These are phyloP conservation scores for Saccharomyces uvarum DNA, from an alignment of 1,139 yeast genomes.

Conservation along the genomic window DNA sequence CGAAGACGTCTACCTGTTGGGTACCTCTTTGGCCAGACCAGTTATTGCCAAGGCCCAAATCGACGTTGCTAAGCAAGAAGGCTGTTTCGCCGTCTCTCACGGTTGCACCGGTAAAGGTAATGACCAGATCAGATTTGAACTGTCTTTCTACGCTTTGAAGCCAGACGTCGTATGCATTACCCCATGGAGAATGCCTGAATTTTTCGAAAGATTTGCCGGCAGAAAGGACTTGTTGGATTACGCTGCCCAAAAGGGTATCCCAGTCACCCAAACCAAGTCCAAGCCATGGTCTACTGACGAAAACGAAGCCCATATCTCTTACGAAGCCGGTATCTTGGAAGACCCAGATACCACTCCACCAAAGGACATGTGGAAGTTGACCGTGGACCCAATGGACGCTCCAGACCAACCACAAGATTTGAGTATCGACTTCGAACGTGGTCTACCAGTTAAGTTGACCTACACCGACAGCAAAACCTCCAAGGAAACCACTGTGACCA, in stretches of 20 bases:
- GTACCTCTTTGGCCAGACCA: conserved; percentile 97
- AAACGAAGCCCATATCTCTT: conserved; percentile 96
- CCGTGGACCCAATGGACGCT: conserved; percentile 91
- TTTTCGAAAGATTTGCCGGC: conserved; percentile 94
- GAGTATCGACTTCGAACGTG: conserved; percentile 72
- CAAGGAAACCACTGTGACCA: conserved; percentile 40
- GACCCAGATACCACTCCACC: conserved; percentile 98
- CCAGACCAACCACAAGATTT: conserved; percentile 89
- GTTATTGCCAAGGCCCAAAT: conserved; percentile 98
- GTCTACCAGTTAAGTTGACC: conserved; percentile 76
- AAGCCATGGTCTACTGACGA: conserved; percentile 99
- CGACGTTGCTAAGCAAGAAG: conserved; percentile 91
- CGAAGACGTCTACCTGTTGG: conserved; percentile 91
- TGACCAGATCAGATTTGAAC: conserved; percentile 96
- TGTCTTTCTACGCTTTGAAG: conserved; percentile 92
- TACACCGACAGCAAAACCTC: conserved; percentile 51
- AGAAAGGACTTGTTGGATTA: conserved; percentile 92
- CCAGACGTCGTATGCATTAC: conserved; percentile 96
- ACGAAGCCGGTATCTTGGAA: conserved; percentile 97
- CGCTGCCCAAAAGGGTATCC: conserved; percentile 84
- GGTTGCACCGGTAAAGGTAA: conserved; percentile 99
- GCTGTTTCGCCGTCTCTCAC: conserved; percentile 96
- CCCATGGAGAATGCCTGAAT: conserved; percentile 97
- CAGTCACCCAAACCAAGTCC: conserved; percentile 94
- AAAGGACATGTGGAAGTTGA: conserved; percentile 99